Evolutionary conservation across 1,284 basidiomycete species (phyloP).

Genomic region (Trichosporon coremiiforme): DNA sequence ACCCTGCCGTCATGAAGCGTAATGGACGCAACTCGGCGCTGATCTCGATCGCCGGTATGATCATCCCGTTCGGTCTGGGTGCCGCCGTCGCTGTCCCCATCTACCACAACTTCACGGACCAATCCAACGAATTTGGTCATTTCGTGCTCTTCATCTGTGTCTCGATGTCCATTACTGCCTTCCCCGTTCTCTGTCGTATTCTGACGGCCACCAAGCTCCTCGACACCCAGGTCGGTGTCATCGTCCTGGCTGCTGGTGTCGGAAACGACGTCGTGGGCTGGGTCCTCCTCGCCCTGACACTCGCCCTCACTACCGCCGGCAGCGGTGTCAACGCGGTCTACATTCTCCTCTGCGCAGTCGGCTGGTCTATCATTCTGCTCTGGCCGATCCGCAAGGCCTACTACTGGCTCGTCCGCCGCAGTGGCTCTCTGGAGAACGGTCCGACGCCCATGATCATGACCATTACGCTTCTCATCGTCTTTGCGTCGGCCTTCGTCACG

Average conservation of each 20-base stretch:
- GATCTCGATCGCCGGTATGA: slow-evolving; percentile 67
- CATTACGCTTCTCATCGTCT: slow-evolving; percentile 70
- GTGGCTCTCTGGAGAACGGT: slow-evolving; percentile 71
- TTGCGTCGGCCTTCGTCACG: slow-evolving; percentile 80
- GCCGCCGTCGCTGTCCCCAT: slow-evolving; percentile 77
- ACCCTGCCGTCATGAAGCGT: slow-evolving; percentile 72
- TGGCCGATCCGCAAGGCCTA: slow-evolving; percentile 68
- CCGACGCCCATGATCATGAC: slow-evolving; percentile 79
- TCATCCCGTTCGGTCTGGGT: slow-evolving; percentile 81
- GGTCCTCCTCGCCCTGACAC: slow-evolving; percentile 72
- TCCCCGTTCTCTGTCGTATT: slow-evolving; percentile 84
- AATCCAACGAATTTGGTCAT: slow-evolving; percentile 66
- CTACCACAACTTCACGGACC: slow-evolving; percentile 75
- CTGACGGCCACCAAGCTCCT: slow-evolving; percentile 67
- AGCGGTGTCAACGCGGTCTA: slow-evolving; percentile 69
- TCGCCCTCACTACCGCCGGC: slow-evolving; percentile 75
- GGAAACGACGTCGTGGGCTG: slow-evolving; percentile 79
- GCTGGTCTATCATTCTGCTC: slow-evolving; percentile 76
- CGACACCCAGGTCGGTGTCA: slow-evolving; percentile 89
- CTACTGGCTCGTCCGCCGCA: slow-evolving; percentile 71
- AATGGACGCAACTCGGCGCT: slow-evolving; percentile 68
- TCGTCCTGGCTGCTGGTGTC: slow-evolving; percentile 90
- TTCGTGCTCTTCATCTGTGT: slow-evolving; percentile 95
- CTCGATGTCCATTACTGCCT: slow-evolving; percentile 87
- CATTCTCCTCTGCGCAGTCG: slow-evolving; percentile 77